A percentile compares a stretch with the other conserved stretches of the same genome.
Evolutionary conservation across 441 rosid species (phyloP).

Genomic region (Syzygium syzygioides): DNA sequence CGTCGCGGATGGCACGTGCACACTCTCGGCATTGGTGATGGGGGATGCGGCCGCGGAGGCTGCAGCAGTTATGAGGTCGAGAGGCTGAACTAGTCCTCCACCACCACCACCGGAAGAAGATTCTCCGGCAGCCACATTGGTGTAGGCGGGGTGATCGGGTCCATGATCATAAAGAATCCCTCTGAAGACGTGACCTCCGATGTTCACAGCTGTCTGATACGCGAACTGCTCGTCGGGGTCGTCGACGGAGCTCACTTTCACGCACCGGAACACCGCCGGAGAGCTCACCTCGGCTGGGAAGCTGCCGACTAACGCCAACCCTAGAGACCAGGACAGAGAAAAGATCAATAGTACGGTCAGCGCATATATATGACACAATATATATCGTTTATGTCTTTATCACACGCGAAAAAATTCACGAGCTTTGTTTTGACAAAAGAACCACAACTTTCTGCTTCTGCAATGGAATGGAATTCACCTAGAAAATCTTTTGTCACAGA

Average conservation of each 20-base stretch:
- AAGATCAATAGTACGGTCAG: background rate
- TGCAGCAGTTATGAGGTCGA: slow-evolving; percentile 11
- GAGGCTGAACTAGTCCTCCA: background rate
- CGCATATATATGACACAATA: background rate
- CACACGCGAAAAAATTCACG: background rate
- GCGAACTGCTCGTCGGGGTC: slow-evolving; percentile 70
- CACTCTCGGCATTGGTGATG: background rate
- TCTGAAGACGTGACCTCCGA: slow-evolving; percentile 79
- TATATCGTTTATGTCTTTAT: background rate
- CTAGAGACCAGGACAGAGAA: slow-evolving; percentile 21
- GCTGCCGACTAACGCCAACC: slow-evolving; percentile 64
- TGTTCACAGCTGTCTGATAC: slow-evolving; percentile 79
- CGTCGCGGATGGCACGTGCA: background rate
- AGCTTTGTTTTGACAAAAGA: background rate
- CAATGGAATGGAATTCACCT: background rate
- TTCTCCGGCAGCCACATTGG: background rate
- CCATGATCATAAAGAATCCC: slow-evolving; percentile 94
- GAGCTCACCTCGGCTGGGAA: slow-evolving; percentile 69
- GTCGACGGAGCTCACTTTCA: slow-evolving; percentile 59
- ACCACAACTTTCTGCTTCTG: background rate
- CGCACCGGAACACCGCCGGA: slow-evolving; percentile 68
- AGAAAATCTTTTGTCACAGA: background rate
- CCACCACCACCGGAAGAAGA: background rate
- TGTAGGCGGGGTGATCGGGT: slow-evolving; percentile 39
- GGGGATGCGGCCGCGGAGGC: background rate